phyloP scores from a whole-genome alignment of 345 rosid genomes.

The Populus euphratica region DNA sequence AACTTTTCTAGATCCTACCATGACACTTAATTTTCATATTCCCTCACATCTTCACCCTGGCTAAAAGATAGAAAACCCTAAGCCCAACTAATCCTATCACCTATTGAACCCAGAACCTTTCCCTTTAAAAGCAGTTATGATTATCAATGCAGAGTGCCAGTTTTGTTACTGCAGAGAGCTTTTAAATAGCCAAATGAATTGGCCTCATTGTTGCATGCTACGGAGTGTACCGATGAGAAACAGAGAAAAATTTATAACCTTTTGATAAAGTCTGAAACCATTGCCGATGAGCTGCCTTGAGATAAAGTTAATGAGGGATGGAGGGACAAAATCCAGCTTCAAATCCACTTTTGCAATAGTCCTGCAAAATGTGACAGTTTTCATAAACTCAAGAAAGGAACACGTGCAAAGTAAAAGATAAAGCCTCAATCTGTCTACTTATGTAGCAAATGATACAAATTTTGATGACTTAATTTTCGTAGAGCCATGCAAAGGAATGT shows the following conservation, averaged over 20 bases:
- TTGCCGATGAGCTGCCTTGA: conserved; percentile 85
- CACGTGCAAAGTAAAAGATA: neutral
- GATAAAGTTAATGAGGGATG: conserved; percentile 78
- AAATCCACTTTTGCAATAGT: conserved; percentile 75
- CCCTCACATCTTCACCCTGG: neutral
- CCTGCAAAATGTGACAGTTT: conserved; percentile 43
- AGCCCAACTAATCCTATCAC: neutral
- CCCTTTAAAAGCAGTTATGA: neutral
- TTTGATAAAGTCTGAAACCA: conserved; percentile 86
- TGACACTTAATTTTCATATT: neutral
- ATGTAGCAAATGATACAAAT: neutral
- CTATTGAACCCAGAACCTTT: neutral
- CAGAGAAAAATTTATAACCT: conserved; percentile 46
- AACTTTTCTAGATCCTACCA: neutral
- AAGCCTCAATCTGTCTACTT: neutral
- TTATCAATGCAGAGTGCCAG: neutral
- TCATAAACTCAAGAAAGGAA: conserved; percentile 3
- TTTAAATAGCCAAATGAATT: conserved; percentile 7
- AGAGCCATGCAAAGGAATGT: neutral
- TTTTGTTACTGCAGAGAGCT: neutral
- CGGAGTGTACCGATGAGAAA: neutral
- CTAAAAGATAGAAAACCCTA: neutral
- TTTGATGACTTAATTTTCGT: neutral
- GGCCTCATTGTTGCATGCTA: neutral
- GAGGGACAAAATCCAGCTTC: conserved; percentile 90